Conservation (phyloP, 495 filamentous ascomycete species). For the Talaromyces ruber region DNA sequence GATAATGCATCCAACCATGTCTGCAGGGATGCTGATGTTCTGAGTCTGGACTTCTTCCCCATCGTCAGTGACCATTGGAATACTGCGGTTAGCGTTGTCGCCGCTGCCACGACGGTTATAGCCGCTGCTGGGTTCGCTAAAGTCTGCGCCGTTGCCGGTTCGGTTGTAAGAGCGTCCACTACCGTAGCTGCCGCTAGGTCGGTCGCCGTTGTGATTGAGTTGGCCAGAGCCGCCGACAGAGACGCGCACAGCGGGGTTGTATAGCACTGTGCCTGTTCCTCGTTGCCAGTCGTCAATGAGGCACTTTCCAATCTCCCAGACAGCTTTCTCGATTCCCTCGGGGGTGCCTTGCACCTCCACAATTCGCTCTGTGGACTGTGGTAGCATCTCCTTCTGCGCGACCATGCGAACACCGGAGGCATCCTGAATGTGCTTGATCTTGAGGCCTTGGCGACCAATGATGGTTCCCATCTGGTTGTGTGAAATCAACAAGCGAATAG, state of each 20-base stretch:
- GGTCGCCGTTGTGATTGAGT: constrained; percentile 28
- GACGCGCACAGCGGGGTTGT: constrained; percentile 89
- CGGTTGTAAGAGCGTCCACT: constrained; percentile 76
- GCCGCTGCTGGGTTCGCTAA: constrained; percentile 66
- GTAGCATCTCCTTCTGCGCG: constrained; percentile 98
- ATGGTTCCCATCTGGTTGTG: constrained; percentile 99
- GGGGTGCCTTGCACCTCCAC: constrained; percentile 93
- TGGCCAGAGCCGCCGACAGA: constrained; percentile 49
- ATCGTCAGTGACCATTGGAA: constrained; percentile 82
- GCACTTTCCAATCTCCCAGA: constrained; percentile 99
- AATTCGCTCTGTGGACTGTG: constrained; percentile 96
- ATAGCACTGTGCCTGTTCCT: constrained; percentile 90
- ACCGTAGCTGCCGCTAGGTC: constrained; percentile 31
- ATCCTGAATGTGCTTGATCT: constrained; percentile 99
- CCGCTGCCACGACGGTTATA: constrained; percentile 76
- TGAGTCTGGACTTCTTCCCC: constrained; percentile 97
- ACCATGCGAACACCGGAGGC: constrained; percentile 96
- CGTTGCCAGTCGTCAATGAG: constrained; percentile 96
- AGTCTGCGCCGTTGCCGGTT: constrained; percentile 95
- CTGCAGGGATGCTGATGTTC: constrained; percentile 97
- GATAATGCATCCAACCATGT: constrained; percentile 99
- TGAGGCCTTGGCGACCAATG: constrained; percentile 89
- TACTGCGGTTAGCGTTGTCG: constrained; percentile 61
- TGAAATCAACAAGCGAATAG: constrained; percentile 93
- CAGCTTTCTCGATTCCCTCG: constrained; percentile 86